Evolutionary conservation across 257 asterid species (phyloP).

Genomic region (Rehmannia glutinosa): DNA sequence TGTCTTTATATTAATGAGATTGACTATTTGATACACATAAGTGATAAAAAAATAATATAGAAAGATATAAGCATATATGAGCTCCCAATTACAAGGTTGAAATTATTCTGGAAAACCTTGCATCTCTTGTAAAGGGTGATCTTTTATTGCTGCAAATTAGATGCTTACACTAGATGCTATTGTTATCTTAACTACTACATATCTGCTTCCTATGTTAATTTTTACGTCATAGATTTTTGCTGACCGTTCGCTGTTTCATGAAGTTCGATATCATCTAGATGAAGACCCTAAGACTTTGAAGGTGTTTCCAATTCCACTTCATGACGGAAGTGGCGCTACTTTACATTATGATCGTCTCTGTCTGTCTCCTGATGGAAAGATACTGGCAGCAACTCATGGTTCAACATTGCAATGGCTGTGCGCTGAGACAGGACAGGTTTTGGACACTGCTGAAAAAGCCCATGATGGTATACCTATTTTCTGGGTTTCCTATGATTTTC

Average conservation of each 20-base stretch:
- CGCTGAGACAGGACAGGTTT: conserved; percentile 73
- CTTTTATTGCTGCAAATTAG: background rate
- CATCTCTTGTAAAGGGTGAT: background rate
- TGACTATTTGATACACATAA: background rate
- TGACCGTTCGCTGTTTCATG: conserved; percentile 31
- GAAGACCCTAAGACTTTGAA: conserved; percentile 94
- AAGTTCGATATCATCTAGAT: conserved; percentile 85
- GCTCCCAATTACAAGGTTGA: background rate
- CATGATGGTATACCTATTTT: conserved; percentile 62
- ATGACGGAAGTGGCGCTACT: conserved; percentile 64
- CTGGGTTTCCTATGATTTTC: background rate
- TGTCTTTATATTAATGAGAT: background rate
- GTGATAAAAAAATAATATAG: background rate
- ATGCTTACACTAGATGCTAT: background rate
- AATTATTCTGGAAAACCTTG: background rate
- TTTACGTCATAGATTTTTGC: background rate
- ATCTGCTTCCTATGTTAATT: background rate
- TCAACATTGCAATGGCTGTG: conserved; percentile 85
- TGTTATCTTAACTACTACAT: background rate
- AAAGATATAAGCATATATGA: background rate
- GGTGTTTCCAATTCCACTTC: conserved; percentile 85
- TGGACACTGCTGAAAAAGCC: conserved; percentile 90
- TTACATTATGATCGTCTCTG: conserved; percentile 78
- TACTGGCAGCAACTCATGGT: conserved; percentile 83
- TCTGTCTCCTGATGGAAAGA: conserved; percentile 84